Conservation (phyloP, 805 yeast species). For the Ogataea philodendri region DNA sequence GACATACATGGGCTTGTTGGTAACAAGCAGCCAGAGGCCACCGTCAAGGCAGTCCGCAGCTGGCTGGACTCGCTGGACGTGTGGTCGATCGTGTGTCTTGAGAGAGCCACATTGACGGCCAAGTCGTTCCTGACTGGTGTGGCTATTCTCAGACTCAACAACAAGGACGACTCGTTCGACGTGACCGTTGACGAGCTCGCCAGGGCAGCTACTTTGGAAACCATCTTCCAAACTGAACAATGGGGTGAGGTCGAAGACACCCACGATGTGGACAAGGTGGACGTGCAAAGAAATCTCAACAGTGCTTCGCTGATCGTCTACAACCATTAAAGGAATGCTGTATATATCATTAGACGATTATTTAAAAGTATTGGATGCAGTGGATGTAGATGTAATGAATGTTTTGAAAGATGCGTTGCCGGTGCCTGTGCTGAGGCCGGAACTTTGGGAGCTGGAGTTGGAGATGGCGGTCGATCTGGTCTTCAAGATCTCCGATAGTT, state of each 20-base stretch:
- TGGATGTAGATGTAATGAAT: constrained; percentile 17
- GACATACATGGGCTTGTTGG: constrained; percentile 82
- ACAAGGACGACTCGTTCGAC: constrained; percentile 29
- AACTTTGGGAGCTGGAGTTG: constrained; percentile 26
- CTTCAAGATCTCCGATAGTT: constrained; percentile 11
- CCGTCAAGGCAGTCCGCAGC: constrained; percentile 57
- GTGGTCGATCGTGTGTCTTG: constrained; percentile 86
- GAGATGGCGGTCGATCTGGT: constrained; percentile 19
- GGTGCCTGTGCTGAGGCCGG: constrained; percentile 22
- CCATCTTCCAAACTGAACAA: constrained; percentile 74
- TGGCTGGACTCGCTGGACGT: constrained; percentile 63
- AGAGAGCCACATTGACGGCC: constrained; percentile 80
- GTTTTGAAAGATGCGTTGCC: constrained; percentile 16
- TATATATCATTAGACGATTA: constrained; percentile 3
- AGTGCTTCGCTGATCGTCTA: constrained; percentile 61
- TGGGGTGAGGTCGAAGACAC: constrained; percentile 99
- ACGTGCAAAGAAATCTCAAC: constrained; percentile 76
- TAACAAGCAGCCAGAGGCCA: constrained; percentile 61
- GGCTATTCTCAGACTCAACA: constrained; percentile 51
- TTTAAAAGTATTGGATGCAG: constrained; percentile 16
- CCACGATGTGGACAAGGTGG: constrained; percentile 95
- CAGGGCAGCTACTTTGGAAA: constrained; percentile 76
- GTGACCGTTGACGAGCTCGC: constrained; percentile 67
- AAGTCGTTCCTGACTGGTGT: constrained; percentile 86
- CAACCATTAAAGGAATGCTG: constrained; percentile 6